Conservation (phyloP, 345 rosid species). For the Syzygium jambos region DNA sequence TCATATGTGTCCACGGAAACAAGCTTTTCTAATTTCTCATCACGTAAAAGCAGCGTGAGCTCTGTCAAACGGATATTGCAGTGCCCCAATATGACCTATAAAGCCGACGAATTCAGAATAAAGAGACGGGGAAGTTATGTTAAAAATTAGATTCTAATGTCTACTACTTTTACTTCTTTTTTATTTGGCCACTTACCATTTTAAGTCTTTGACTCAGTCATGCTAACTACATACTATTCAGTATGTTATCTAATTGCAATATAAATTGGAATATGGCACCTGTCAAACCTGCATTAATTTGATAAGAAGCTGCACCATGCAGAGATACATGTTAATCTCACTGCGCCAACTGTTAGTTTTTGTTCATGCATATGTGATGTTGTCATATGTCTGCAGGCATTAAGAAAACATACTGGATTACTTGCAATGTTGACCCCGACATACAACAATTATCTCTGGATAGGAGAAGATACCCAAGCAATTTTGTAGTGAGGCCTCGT, state of each 20-base stretch:
- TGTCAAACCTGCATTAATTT: background rate
- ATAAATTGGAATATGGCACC: background rate
- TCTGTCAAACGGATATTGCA: too few relatives aligned
- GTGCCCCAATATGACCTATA: background rate
- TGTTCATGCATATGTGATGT: background rate
- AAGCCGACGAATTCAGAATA: background rate
- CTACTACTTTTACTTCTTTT: too few relatives aligned
- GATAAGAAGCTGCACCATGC: background rate
- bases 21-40: background rate
- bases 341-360: background rate
- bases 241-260: background rate
- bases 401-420: constrained; percentile 69
- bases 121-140: background rate
- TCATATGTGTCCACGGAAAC: background rate
- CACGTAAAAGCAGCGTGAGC: background rate
- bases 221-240: too few relatives aligned
- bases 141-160: too few relatives aligned
- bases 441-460: constrained; percentile 80
- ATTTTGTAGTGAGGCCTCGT: constrained; percentile 68
- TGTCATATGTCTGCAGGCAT: constrained; percentile 34
- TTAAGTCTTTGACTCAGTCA: too few relatives aligned
- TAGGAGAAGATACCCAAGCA: constrained; percentile 53
- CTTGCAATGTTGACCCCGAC: constrained; percentile 78
- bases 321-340: background rate
- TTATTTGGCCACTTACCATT: too few relatives aligned